Evolutionary conservation across 345 rosid genomes (phyloP).

Genomic region (Acer negundo): DNA sequence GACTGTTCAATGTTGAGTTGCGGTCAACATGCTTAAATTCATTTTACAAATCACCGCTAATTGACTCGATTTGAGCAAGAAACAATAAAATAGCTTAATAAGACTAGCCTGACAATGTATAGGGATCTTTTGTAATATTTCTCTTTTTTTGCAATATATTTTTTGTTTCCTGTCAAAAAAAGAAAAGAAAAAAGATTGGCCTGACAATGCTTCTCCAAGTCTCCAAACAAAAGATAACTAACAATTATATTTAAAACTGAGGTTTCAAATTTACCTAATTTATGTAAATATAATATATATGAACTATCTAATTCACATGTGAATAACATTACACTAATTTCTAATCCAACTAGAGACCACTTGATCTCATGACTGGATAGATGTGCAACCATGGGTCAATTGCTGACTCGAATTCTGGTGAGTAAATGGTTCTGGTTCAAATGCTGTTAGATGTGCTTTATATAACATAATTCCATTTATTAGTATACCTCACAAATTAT

Average conservation of each 20-base stretch:
- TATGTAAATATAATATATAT: neutral
- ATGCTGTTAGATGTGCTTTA: neutral
- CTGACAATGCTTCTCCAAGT: neutral
- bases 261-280: neutral
- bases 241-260: neutral
- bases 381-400: neutral
- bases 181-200: neutral
- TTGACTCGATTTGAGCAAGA: conserved; percentile 7
- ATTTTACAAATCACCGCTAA: neutral
- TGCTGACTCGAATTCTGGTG: neutral
- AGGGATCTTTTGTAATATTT: too few relatives aligned
- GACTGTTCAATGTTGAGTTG: neutral
- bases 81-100: neutral
- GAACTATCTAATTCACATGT: neutral
- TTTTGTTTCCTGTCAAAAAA: too few relatives aligned
- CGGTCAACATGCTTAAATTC: neutral
- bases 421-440: neutral
- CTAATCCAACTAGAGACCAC: neutral
- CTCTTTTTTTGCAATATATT: too few relatives aligned
- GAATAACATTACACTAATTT: neutral
- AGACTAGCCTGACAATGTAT: neutral
- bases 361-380: neutral
- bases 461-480: conserved; percentile 9
- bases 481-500: conserved; percentile 48
- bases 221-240: neutral